phyloP scores from a whole-genome alignment of 768 basidiomycete species.

The Neoboletus brunneissimus region DNA sequence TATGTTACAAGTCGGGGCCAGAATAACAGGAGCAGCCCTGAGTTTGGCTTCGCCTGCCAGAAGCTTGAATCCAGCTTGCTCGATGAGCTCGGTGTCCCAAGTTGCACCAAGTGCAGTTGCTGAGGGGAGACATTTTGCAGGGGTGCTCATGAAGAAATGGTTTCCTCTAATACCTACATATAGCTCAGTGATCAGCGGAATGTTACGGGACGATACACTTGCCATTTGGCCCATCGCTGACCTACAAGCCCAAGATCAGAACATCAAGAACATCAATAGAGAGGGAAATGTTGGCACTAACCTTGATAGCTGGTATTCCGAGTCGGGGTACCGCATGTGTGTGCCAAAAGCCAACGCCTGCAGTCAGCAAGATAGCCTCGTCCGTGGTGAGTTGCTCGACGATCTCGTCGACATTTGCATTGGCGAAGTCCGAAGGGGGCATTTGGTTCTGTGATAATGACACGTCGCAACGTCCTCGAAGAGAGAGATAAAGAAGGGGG shows the following conservation, averaged over 20 bases:
- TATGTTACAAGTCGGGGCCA: constrained; percentile 84
- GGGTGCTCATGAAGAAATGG: constrained; percentile 79
- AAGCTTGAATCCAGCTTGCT: constrained; percentile 58
- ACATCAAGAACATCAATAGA: background rate
- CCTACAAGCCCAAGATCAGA: constrained; percentile 35
- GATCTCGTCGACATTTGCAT: constrained; percentile 57
- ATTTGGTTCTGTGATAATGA: constrained; percentile 32
- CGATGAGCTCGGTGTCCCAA: constrained; percentile 64
- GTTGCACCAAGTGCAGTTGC: constrained; percentile 76
- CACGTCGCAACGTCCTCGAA: constrained; percentile 2
- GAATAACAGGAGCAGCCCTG: constrained; percentile 61
- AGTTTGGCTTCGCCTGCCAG: constrained; percentile 73
- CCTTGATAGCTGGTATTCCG: constrained; percentile 71
- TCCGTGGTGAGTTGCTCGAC: constrained; percentile 68
- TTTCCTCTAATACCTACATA: constrained; percentile 55
- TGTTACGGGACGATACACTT: constrained; percentile 15
- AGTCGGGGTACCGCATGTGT: constrained; percentile 63
- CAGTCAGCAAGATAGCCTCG: constrained; percentile 69
- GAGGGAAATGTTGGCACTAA: constrained; percentile 13
- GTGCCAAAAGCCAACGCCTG: constrained; percentile 78
- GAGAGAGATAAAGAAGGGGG: constrained; percentile 7
- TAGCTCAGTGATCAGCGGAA: background rate
- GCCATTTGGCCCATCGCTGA: constrained; percentile 82
- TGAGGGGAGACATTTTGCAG: constrained; percentile 74
- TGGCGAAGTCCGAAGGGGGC: constrained; percentile 68